These are phyloP conservation scores for Bonia amplexicaulis DNA, from an alignment of 176 grass and related monocot genomes.

Conservation along the genomic window DNA sequence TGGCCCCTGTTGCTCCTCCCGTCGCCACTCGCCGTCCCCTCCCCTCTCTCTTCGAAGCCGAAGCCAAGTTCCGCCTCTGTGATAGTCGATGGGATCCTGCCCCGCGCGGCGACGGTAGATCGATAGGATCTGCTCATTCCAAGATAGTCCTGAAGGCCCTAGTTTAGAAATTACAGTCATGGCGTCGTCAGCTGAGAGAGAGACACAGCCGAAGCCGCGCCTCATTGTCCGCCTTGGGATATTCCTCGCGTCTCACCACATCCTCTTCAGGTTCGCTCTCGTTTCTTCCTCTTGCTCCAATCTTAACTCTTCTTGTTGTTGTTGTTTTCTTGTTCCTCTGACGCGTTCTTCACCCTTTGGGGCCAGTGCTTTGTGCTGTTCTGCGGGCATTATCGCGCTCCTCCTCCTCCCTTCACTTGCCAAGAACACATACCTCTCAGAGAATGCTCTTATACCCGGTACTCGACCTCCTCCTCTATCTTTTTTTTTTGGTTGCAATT, in stretches of 20 bases:
- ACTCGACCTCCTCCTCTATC: background rate
- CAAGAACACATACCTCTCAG: slow-evolving; percentile 92
- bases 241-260: slow-evolving; percentile 77
- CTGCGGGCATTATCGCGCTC: slow-evolving; percentile 53
- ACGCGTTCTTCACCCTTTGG: slow-evolving; percentile 4
- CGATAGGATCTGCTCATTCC: background rate
- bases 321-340: background rate
- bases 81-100: slow-evolving; percentile 1
- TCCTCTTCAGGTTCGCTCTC: slow-evolving; percentile 60
- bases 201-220: slow-evolving; percentile 46
- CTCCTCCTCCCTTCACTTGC: slow-evolving; percentile 71
- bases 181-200: background rate
- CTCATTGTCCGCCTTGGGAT: slow-evolving; percentile 80
- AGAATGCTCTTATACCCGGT: slow-evolving; percentile 98
- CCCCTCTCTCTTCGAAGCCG: background rate
- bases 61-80: background rate
- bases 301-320: background rate
- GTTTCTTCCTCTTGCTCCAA: background rate
- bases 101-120: background rate
- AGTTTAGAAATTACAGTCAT: background rate
- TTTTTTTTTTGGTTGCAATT: background rate
- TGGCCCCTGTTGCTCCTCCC: background rate
- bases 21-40: background rate
- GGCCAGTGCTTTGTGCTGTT: slow-evolving; percentile 53
- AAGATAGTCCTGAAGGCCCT: background rate